Base-by-base conservation (phyloP, 2,329 filamentous ascomycete genomes). In the Xylogone sp. region DNA sequence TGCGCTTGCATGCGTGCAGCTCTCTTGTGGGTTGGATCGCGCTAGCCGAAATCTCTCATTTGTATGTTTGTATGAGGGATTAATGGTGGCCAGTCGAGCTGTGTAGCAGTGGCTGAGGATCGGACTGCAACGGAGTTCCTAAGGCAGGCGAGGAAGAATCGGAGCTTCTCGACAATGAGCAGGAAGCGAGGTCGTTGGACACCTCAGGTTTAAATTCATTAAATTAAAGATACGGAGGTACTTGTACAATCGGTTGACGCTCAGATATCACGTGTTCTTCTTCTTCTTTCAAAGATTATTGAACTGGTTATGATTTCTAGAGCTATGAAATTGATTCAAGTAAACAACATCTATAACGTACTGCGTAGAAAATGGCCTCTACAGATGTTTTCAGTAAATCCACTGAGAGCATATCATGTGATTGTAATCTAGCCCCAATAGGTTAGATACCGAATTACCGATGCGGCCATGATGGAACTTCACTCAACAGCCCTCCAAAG, bases 31-130 rank as follows among this genome's bases (percentile, higher is more conserved):
- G 46, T 42, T 20, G 12, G 42, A 34, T 4, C 46, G 24, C 42
- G 42, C 19, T 39, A 24, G 29, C 43, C 16, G 2, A 45, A 21
- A 24, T 10, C 43, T 21, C 13, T n/a, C 19, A 18, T 18, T n/a
- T n/a, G n/a, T n/a, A n/a, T n/a, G n/a, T n/a, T n/a, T 21, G 20
- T 44, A 52, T 62, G 60, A 62, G 60, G 60, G 59, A 62, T 62
- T 62, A 61, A 62, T 59, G 45, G 24, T 9, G 48, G 46, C 60
- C 59, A 62, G 55, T 60, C 56, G 44, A n/a, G n/a, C n/a, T n/a
- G 55, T 49, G 54, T 49, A 39, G 34, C 34, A 27, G 24, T 27
- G 5, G 34, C 8, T 16, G 6, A 12, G n/a, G 43, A 12, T 39
- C 34, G 34, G 34, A 18, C 6, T 39, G 10, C 34, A 13, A 39